Percentiles rank a stretch among this genome's conserved stretches.
These are phyloP conservation scores for Coniella vitis DNA, from an alignment of 2,329 filamentous ascomycete genomes.

Conservation along the genomic window DNA sequence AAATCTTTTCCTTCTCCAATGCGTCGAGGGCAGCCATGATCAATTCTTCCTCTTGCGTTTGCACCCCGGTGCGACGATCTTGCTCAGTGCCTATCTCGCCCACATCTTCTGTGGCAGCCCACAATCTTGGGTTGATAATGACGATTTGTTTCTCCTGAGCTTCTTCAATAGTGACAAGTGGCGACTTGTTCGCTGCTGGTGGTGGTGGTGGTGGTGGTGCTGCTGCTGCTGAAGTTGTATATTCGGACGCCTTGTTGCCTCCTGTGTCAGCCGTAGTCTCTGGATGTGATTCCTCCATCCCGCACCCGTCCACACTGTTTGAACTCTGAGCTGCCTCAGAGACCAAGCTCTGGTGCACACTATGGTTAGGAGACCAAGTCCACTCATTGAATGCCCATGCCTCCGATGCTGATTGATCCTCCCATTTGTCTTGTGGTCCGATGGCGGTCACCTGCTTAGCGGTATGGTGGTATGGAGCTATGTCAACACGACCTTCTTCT, in stretches of 20 bases:
- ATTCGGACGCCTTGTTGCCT: not conserved
- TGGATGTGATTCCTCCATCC: no score
- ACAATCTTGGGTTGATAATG: slow-evolving; percentile 9
- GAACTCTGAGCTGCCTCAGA: no score
- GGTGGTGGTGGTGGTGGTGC: no score
- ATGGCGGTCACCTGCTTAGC: not conserved
- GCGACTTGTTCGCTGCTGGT: not conserved
- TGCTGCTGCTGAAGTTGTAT: not conserved
- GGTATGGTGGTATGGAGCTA: not conserved
- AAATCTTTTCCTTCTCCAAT: not conserved
- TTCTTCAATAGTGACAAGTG: not conserved
- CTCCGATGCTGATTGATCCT: not conserved
- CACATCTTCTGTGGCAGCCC: not conserved
- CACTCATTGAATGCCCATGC: not conserved
- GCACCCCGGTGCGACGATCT: not conserved
- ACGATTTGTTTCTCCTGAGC: not conserved
- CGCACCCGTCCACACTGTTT: no score
- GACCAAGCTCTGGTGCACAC: no score
- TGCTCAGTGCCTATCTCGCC: not conserved
- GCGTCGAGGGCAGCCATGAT: slow-evolving; percentile 4
- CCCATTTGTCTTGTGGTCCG: slow-evolving; percentile 3
- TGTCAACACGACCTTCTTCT: not conserved
- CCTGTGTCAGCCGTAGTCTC: not conserved
- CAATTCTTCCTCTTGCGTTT: slow-evolving; percentile 1
- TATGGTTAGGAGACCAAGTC: no score